A percentile compares a stretch with the other conserved stretches of the same genome.
Evolutionary conservation across 352 stramenopile species (phyloP).

Genomic region (Globisporangium carolinianum): DNA sequence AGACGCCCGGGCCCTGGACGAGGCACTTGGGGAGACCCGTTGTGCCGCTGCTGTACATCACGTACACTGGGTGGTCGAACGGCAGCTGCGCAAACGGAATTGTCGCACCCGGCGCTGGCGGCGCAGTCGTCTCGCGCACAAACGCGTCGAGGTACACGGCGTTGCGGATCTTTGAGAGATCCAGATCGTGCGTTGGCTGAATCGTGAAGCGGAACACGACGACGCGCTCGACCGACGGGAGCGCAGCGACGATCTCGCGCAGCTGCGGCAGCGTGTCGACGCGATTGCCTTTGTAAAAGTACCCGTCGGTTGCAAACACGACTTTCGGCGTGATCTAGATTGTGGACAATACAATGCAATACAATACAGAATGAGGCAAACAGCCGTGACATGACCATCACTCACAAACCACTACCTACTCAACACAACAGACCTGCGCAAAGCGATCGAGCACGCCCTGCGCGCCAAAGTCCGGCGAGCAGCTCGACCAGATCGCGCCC

Average conservation of each 20-base stretch:
- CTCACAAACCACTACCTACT: background rate
- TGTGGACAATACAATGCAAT: no score
- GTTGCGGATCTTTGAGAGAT: constrained; percentile 45
- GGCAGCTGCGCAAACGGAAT: constrained; percentile 69
- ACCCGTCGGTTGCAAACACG: constrained; percentile 64
- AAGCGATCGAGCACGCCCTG: constrained; percentile 78
- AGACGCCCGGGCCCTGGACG: constrained; percentile 66
- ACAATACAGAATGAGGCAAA: background rate
- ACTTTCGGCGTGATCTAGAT: constrained; percentile 63
- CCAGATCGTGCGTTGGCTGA: constrained; percentile 37
- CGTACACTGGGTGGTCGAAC: constrained; percentile 84
- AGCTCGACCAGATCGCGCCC: constrained; percentile 70
- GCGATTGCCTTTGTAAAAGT: constrained; percentile 74
- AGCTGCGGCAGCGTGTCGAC: constrained; percentile 57
- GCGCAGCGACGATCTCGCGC: constrained; percentile 46
- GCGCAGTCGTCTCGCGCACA: constrained; percentile 19
- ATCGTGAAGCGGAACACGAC: constrained; percentile 66
- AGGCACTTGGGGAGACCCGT: constrained; percentile 86
- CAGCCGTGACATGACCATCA: background rate
- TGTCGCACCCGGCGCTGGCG: constrained; percentile 13
- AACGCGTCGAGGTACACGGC: constrained; percentile 57
- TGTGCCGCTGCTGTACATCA: constrained; percentile 86
- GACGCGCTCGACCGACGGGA: constrained; percentile 60
- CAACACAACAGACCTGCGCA: constrained; percentile 26
- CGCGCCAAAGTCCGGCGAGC: constrained; percentile 83